phyloP scores from a whole-genome alignment of 345 rosid genomes.

The Hibiscus tridactylites region DNA sequence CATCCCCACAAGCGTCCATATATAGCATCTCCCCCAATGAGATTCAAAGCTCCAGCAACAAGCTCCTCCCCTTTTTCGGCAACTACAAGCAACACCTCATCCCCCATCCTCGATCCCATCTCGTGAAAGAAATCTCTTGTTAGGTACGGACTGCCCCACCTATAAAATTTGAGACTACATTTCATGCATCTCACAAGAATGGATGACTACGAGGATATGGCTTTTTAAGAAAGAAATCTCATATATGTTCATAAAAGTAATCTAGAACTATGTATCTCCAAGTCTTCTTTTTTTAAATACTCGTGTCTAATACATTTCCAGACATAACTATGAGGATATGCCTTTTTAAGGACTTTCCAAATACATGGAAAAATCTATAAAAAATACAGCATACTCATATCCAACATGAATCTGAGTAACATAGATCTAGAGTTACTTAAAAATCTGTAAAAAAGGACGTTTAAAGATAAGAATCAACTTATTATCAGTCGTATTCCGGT shows the following conservation, averaged over 20 bases:
- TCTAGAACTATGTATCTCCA: background rate
- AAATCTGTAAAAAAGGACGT: conserved; percentile 2
- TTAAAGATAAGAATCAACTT: conserved; percentile 40
- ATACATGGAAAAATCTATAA: background rate
- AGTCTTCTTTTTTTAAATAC: no score
- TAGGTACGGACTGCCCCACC: conserved; percentile 96
- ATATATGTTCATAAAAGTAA: background rate
- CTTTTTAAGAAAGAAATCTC: background rate
- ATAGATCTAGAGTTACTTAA: background rate
- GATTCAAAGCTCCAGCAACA: conserved; percentile 92
- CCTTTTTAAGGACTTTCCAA: background rate
- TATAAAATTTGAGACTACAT: conserved; percentile 15
- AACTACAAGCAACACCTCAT: conserved; percentile 57
- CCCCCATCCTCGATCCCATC: conserved; percentile 81
- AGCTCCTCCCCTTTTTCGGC: conserved; percentile 84
- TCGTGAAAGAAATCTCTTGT: conserved; percentile 79
- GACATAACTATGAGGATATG: background rate
- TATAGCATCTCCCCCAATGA: conserved; percentile 82
- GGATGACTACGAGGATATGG: background rate
- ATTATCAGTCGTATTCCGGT: conserved; percentile 88
- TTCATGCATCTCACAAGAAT: conserved; percentile 6
- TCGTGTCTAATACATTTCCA: no score
- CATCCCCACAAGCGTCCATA: conserved; percentile 98
- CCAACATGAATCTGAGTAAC: background rate
- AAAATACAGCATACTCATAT: background rate